Evolutionary conservation across 1,139 yeast species (phyloP).

Genomic region (Debaryomycetaceae sp.): DNA sequence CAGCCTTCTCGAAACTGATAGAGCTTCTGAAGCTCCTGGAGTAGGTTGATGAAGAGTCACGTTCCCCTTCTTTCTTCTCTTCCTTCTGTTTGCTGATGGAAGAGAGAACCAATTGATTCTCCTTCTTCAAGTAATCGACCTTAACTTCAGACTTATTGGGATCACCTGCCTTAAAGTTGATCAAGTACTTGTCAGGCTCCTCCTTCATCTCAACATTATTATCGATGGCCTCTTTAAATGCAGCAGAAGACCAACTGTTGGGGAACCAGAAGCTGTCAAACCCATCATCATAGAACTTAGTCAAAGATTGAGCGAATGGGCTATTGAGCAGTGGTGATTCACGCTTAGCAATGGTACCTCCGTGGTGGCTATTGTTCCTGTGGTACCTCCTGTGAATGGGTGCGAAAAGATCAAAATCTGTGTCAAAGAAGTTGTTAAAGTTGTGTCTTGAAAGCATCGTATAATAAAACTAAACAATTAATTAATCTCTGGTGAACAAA

Average conservation of each 20-base stretch:
- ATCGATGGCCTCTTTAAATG: background rate
- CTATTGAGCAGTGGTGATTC: background rate
- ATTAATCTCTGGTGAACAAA: background rate
- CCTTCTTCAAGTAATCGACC: conserved; percentile 21
- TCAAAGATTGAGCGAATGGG: background rate
- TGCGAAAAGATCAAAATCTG: background rate
- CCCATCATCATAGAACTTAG: background rate
- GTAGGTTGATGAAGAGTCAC: conserved; percentile 11
- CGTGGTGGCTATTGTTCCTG: background rate
- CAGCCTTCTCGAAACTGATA: conserved; percentile 22
- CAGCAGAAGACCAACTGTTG: background rate
- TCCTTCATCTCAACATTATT: conserved; percentile 21
- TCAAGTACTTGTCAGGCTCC: conserved; percentile 20
- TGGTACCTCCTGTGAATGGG: background rate
- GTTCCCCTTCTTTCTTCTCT: conserved; percentile 14
- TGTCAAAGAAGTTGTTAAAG: background rate
- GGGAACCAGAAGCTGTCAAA: background rate
- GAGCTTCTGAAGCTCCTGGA: conserved; percentile 17
- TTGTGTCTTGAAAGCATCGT: background rate
- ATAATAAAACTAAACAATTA: no score
- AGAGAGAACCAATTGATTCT: conserved; percentile 21
- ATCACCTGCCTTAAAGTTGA: conserved; percentile 18
- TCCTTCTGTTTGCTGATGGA: conserved; percentile 12
- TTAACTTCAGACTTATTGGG: conserved; percentile 21
- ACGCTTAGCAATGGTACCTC: background rate